Evolutionary conservation across 2,329 filamentous ascomycete species (phyloP).

Genomic region (Aspergillus neotritici): DNA sequence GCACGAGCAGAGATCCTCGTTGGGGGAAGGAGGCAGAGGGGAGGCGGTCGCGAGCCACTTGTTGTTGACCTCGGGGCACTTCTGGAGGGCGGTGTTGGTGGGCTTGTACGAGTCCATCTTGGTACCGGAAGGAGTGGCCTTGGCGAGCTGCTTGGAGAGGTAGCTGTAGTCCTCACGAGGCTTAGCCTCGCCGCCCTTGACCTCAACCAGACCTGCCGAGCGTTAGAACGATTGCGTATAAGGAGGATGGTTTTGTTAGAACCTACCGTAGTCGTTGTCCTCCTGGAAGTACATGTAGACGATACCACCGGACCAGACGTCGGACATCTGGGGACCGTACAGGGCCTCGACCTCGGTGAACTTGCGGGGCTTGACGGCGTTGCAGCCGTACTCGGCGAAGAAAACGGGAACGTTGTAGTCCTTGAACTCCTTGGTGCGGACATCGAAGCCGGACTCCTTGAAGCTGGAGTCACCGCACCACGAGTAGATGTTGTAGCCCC

Average conservation of each 20-base stretch:
- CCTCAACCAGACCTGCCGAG: slow-evolving; percentile 43
- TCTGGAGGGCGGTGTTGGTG: slow-evolving; percentile 59
- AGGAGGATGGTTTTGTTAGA: slow-evolving; percentile 1
- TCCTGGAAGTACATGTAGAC: slow-evolving; percentile 98
- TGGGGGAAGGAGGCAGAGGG: slow-evolving; percentile 72
- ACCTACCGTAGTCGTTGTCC: slow-evolving; percentile 71
- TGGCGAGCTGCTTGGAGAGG: slow-evolving; percentile 63
- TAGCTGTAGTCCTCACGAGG: slow-evolving; percentile 68
- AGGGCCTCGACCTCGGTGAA: slow-evolving; percentile 81
- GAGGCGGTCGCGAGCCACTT: slow-evolving; percentile 62
- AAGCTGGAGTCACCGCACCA: slow-evolving; percentile 87
- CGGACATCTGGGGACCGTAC: slow-evolving; percentile 72
- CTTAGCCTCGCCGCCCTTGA: slow-evolving; percentile 58
- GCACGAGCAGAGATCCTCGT: slow-evolving; percentile 72
- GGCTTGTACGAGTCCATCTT: slow-evolving; percentile 63
- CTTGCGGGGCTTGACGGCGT: slow-evolving; percentile 62
- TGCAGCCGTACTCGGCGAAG: slow-evolving; percentile 98
- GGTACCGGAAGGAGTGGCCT: slow-evolving; percentile 60
- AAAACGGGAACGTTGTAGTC: slow-evolving; percentile 89
- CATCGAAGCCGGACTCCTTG: slow-evolving; percentile 67
- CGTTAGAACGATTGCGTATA: neutral
- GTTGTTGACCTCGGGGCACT: slow-evolving; percentile 61
- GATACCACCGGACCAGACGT: slow-evolving; percentile 86
- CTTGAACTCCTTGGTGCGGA: slow-evolving; percentile 75
- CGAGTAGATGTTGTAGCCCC: slow-evolving; percentile 99